These are phyloP conservation scores for Gossypium herbaceum DNA, from an alignment of 345 rosid genomes.

Conservation along the genomic window DNA sequence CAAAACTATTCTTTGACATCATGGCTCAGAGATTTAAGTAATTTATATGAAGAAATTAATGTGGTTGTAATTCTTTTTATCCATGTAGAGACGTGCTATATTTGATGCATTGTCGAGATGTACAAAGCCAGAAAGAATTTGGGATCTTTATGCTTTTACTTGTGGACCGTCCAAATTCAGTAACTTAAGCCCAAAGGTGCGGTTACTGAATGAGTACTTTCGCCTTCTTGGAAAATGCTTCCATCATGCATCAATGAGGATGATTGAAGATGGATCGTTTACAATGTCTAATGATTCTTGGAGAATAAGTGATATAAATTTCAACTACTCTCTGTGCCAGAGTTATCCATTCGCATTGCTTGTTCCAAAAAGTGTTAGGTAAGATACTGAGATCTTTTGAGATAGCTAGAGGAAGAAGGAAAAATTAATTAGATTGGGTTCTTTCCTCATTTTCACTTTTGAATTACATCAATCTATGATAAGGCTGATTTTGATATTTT, in stretches of 20 bases:
- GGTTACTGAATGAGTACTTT: conserved; percentile 83
- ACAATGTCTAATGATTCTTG: conserved; percentile 69
- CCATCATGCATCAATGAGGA: conserved; percentile 50
- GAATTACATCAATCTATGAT: background rate
- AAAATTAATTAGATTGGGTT: background rate
- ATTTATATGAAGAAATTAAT: conserved; percentile 9
- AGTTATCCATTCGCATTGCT: conserved; percentile 90
- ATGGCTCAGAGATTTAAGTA: background rate
- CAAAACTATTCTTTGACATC: background rate
- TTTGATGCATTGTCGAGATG: conserved; percentile 57
- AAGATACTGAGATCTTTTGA: conserved; percentile 25
- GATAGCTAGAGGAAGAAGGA: conserved; percentile 7
- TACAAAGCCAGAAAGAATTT: conserved; percentile 59
- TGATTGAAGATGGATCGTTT: conserved; percentile 69
- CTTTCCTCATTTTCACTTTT: conserved; percentile 11
- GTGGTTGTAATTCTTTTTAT: conserved; percentile 13
- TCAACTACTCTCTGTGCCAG: conserved; percentile 62
- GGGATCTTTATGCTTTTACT: conserved; percentile 87
- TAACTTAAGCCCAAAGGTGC: conserved; percentile 71
- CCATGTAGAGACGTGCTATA: conserved; percentile 62
- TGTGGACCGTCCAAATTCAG: conserved; percentile 68
- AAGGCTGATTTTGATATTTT: background rate
- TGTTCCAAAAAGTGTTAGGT: conserved; percentile 83
- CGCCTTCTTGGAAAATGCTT: conserved; percentile 78
- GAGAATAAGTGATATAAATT: conserved; percentile 80